Percentiles rank a stretch among this genome's conserved stretches.
Conservation (phyloP, 1,284 basidiomycete genomes). For the Sanghuangporus weigelae region DNA sequence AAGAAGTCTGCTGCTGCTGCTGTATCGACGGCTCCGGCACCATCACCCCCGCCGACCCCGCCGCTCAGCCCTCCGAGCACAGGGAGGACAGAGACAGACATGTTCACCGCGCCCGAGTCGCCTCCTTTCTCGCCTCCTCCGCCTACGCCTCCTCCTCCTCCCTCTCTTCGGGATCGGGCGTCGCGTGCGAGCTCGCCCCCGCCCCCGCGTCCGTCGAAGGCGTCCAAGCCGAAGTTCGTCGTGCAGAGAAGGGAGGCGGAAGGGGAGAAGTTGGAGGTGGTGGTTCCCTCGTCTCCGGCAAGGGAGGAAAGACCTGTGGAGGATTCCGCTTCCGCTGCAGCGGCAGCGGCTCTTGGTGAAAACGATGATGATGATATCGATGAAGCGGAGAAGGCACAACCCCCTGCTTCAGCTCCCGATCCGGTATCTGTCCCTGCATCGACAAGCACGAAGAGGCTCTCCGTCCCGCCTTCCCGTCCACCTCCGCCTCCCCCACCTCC, state of each 20-base stretch:
- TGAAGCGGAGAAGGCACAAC: neutral
- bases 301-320: neutral
- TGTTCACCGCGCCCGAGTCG: neutral
- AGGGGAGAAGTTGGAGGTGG: neutral
- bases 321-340: neutral
- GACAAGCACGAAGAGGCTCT: constrained; percentile 14
- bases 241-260: neutral
- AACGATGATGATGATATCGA: neutral
- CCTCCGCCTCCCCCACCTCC: constrained; percentile 13
- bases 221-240: neutral
- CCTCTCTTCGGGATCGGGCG: neutral
- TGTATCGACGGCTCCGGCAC: neutral
- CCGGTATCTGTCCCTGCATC: neutral
- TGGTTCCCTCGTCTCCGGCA: neutral
- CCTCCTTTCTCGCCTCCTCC: neutral
- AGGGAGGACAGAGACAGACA: neutral
- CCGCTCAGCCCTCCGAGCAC: neutral
- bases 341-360: neutral
- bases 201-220: neutral
- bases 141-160: neutral
- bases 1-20: neutral
- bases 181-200: neutral
- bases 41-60: neutral
- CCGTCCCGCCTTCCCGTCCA: constrained; percentile 20
- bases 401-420: neutral